Conservation (phyloP, 202 grass and related monocot species). For the Thinopyrum obtusiflorum region DNA sequence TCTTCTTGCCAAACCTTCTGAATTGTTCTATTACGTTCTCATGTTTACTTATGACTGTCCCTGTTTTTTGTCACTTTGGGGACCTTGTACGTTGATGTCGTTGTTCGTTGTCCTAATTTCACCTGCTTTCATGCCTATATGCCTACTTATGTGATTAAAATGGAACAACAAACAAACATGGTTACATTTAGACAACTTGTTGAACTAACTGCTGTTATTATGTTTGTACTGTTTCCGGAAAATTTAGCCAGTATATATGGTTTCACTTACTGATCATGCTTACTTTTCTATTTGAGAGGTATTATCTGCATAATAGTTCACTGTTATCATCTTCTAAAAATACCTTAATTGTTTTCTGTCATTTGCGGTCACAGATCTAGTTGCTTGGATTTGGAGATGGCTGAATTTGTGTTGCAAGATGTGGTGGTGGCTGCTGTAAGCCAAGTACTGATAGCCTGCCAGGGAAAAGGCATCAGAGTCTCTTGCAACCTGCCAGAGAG, state of each 20-base stretch:
- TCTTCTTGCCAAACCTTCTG: not conserved
- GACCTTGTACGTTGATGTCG: constrained; percentile 1
- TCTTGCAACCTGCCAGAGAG: constrained; percentile 54
- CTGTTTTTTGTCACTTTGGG: constrained; percentile 20
- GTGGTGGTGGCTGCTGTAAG: constrained; percentile 75
- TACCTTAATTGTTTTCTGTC: not conserved
- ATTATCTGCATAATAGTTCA: not conserved
- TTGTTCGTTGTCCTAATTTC: constrained; percentile 4
- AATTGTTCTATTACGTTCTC: constrained; percentile 10
- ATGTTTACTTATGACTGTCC: not conserved
- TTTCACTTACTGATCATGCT: constrained; percentile 23
- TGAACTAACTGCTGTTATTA: not conserved
- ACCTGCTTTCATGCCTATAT: not conserved
- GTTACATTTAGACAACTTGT: not conserved
- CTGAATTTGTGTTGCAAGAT: constrained; percentile 74
- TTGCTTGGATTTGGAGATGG: constrained; percentile 91
- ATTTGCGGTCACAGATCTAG: constrained; percentile 41
- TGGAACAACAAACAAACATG: not conserved
- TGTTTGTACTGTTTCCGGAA: not conserved
- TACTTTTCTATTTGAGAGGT: constrained; percentile 1
- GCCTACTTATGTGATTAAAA: not conserved
- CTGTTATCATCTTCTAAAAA: not conserved
- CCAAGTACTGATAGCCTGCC: constrained; percentile 68
- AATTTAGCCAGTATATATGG: not conserved
- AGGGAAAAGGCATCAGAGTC: constrained; percentile 79